A percentile compares a stretch with the other conserved stretches of the same genome.
phyloP scores from a whole-genome alignment of 306 rosid species.

The Gastrolobium villosum region DNA sequence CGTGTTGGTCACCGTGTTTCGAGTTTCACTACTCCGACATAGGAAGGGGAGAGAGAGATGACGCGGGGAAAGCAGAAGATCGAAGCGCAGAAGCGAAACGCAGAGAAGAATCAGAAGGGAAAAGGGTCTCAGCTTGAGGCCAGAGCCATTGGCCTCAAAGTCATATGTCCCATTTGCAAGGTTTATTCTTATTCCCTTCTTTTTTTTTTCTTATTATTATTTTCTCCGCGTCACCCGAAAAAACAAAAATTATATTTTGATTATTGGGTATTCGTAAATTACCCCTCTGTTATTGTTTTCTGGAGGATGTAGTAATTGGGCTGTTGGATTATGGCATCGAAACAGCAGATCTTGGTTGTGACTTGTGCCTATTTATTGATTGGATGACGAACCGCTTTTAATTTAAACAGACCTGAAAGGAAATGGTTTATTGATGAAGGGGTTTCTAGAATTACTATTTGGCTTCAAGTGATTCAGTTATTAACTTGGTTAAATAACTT shows the following conservation, averaged over 20 bases:
- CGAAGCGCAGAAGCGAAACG: constrained; percentile 89
- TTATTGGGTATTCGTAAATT: constrained; percentile 3
- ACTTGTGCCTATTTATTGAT: not conserved
- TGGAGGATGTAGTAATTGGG: not conserved
- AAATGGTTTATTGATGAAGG: constrained; percentile 9
- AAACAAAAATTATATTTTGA: not conserved
- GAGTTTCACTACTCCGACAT: not conserved
- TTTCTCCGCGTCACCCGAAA: not conserved
- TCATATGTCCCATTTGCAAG: constrained; percentile 91
- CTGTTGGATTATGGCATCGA: constrained; percentile 13
- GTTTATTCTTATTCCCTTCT: constrained; percentile 27
- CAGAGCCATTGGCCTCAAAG: constrained; percentile 88
- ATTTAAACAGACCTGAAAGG: not conserved
- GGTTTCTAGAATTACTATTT: constrained; percentile 14
- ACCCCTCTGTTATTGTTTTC: not conserved
- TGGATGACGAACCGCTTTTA: constrained; percentile 4
- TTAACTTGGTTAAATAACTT: constrained; percentile 11
- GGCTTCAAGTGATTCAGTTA: constrained; percentile 40
- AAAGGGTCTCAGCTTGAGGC: constrained; percentile 95
- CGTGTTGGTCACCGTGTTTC: constrained; percentile 6
- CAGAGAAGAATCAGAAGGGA: constrained; percentile 81
- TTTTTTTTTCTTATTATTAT: not conserved
- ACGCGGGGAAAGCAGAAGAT: constrained; percentile 98
- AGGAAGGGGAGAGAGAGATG: constrained; percentile 48
- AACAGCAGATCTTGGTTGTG: constrained; percentile 43